Percentiles rank a stretch among this genome's conserved stretches.
phyloP scores from a whole-genome alignment of 2,329 filamentous ascomycete species.

The Aspergillus neotritici region DNA sequence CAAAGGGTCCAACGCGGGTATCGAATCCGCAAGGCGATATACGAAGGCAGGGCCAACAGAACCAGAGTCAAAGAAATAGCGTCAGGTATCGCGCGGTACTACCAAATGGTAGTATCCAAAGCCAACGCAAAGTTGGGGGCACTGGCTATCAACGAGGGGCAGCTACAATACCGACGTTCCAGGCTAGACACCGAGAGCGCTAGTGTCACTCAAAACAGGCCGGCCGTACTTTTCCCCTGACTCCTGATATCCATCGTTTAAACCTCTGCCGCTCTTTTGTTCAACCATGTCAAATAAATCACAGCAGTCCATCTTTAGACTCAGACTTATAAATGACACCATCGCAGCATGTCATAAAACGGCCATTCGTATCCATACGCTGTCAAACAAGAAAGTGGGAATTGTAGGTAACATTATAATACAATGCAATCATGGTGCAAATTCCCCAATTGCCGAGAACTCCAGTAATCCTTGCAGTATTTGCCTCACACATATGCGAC shows the following conservation, averaged over 20 bases:
- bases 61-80: conserved; percentile 27
- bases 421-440: conserved; percentile 15
- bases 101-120: conserved; percentile 12
- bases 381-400: conserved; percentile 22
- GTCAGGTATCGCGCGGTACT: conserved; percentile 16
- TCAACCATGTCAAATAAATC: not conserved
- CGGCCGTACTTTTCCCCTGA: no score
- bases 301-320: conserved; percentile 8
- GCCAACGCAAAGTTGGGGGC: not conserved
- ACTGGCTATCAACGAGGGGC: not conserved
- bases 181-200: no score
- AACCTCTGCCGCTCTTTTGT: not conserved
- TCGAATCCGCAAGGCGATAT: conserved; percentile 30
- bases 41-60: conserved; percentile 35
- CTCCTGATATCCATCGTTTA: no score
- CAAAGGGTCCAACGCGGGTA: conserved; percentile 32
- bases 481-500: conserved; percentile 5
- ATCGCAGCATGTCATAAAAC: conserved; percentile 6
- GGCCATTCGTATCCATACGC: conserved; percentile 15
- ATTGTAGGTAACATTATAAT: conserved; percentile 16
- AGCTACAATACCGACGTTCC: not conserved
- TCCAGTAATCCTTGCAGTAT: conserved; percentile 24
- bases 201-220: no score
- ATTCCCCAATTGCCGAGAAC: conserved; percentile 29
- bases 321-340: not conserved